A percentile compares a stretch with the other conserved stretches of the same genome.
Conservation (phyloP, 2,329 filamentous ascomycete species). For the Apiospora koreana region DNA sequence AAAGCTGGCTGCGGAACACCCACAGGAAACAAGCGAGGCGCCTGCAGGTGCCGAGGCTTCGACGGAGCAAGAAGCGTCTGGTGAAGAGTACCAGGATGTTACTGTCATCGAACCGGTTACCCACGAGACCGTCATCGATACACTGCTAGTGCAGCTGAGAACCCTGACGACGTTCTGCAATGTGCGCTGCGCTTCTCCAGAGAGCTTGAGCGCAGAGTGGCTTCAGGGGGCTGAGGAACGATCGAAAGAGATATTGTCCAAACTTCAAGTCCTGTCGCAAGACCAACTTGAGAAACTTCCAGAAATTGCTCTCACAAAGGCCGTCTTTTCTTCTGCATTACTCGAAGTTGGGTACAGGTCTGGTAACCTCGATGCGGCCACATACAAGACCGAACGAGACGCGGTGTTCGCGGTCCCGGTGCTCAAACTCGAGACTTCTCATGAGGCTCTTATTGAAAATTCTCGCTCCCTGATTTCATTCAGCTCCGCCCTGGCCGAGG, state of each 20-base stretch:
- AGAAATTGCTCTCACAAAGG: conserved; percentile 29
- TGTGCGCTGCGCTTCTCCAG: conserved; percentile 42
- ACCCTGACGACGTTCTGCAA: conserved; percentile 53
- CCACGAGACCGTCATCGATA: conserved; percentile 66
- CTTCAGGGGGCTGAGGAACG: conserved; percentile 61
- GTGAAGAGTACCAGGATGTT: conserved; percentile 60
- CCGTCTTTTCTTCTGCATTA: conserved; percentile 25
- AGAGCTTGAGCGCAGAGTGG: conserved; percentile 30
- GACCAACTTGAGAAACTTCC: conserved; percentile 21
- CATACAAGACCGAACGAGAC: conserved; percentile 29
- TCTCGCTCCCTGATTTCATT: conserved; percentile 29
- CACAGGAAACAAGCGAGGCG: neutral
- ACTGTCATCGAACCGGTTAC: conserved; percentile 68
- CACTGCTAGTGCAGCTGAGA: conserved; percentile 63
- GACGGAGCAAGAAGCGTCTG: conserved; percentile 26
- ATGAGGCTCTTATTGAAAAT: conserved; percentile 24
- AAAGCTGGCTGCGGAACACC: conserved; percentile 34
- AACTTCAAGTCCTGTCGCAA: conserved; percentile 23
- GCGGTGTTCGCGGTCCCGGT: conserved; percentile 25
- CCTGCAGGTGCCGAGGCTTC: conserved; percentile 14
- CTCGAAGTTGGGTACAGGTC: conserved; percentile 28
- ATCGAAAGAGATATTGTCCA: conserved; percentile 51
- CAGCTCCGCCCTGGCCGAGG: conserved; percentile 26
- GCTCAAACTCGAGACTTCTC: conserved; percentile 19
- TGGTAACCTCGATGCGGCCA: conserved; percentile 24